Evolutionary conservation across 83 land plant species (phyloP), one percentile per base, ranked within the genome.

Genomic region (Larix sibirica): DNA sequence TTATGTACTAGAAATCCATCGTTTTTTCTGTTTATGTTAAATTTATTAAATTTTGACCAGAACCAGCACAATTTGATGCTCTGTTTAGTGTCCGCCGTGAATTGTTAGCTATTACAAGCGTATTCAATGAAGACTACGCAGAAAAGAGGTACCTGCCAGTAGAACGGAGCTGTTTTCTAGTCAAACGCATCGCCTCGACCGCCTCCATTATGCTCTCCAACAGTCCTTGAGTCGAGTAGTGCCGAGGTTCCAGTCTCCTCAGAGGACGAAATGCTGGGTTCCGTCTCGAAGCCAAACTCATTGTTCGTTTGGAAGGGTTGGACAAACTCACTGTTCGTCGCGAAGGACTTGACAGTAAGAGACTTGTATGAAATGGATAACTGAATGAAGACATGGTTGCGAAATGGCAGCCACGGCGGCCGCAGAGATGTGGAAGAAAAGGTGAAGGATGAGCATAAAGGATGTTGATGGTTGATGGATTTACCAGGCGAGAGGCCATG

Each of bases 401-500:
- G 14, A 44, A 73, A 73, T 44, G 77, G 10, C n/a, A 59, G 81
- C 65, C 73, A 21, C 68, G 24, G 16, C 89, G 71, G 75, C 67
- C 63, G 31, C 73, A 64, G 84, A 85, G 23, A 58, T 80, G 54
- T 58, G 67, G 23, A 59, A 66, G 70, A 59, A 86, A 81, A 17
- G 88, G 77, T 5, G 83, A 70, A 21, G 89, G 58, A 14, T 58
- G 50, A 2, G 74, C 23, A 6, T 87, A 80, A 31, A 73, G 82
- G 47, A 85, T 86, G 69, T 88, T n/a, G 62, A 89, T 13, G 31
- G 89, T 47, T 71, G 81, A 80, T 65, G 79, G 26, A 77, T 84
- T 89, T 28, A 81, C 78, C 23, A 82, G 85, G 18, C 87, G 86
- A 64, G 87, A 84, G 70, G 91, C 88, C 91, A 86, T 89, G 75